phyloP scores from a whole-genome alignment of 345 rosid species.

The Heritiera littoralis region DNA sequence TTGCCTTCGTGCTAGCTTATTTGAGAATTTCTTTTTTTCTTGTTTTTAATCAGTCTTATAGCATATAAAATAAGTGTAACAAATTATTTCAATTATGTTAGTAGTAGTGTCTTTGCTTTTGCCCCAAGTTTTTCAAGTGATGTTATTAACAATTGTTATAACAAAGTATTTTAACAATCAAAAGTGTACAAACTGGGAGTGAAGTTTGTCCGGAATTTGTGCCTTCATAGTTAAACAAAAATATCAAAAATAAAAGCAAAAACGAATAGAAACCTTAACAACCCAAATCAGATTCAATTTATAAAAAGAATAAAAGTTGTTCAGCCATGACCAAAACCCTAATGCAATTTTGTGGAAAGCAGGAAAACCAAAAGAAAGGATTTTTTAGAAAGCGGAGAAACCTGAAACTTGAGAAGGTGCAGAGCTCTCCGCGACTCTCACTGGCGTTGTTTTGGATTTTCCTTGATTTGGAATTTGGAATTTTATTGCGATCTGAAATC shows the following conservation, averaged over 20 bases:
- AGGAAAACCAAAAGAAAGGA: neutral
- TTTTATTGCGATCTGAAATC: too few species aligned
- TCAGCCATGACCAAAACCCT: neutral
- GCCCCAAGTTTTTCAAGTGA: too few species aligned
- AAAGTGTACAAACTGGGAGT: slow-evolving; percentile 64
- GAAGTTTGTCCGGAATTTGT: slow-evolving; percentile 52
- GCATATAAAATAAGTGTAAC: too few species aligned
- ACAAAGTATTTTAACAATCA: slow-evolving; percentile 18
- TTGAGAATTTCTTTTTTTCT: too few species aligned
- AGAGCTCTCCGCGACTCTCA: too few species aligned
- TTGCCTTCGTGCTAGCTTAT: too few species aligned
- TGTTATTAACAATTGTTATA: neutral
- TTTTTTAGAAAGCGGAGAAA: slow-evolving; percentile 13
- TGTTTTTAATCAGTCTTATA: too few species aligned
- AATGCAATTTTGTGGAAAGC: neutral
- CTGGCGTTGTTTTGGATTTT: too few species aligned
- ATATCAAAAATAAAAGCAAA: slow-evolving; percentile 11
- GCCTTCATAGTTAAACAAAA: slow-evolving; percentile 39
- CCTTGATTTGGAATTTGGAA: too few species aligned
- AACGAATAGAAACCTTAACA: neutral
- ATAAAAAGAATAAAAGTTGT: neutral
- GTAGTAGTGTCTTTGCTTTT: too few species aligned
- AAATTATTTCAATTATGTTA: neutral
- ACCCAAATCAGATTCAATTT: slow-evolving; percentile 2
- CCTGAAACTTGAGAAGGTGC: slow-evolving; percentile 39